phyloP scores from a whole-genome alignment of 2,329 filamentous ascomycete genomes.

The Epichloe aotearoae region DNA sequence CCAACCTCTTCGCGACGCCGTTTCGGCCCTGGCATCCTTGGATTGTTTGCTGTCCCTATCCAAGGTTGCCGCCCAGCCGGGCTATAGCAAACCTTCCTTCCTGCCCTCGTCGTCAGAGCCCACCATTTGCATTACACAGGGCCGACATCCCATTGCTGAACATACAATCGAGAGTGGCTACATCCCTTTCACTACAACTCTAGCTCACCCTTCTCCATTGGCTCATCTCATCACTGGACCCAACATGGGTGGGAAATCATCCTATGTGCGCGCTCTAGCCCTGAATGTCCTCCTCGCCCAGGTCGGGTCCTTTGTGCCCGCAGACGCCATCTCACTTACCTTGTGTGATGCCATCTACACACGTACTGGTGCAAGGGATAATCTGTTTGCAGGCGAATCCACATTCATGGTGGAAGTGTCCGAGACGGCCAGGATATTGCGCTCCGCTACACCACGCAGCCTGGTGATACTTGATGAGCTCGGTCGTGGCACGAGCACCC shows the following conservation, averaged over 20 bases:
- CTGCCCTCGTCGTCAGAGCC: conserved; percentile 48
- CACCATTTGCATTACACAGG: conserved; percentile 47
- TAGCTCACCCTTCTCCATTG: conserved; percentile 51
- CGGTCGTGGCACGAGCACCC: conserved; percentile 82
- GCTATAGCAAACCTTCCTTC: conserved; percentile 69
- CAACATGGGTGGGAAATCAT: conserved; percentile 99
- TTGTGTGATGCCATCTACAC: conserved; percentile 88
- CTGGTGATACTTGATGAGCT: conserved; percentile 92
- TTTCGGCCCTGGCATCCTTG: conserved; percentile 72
- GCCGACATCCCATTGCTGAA: conserved; percentile 92
- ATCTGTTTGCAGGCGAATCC: conserved; percentile 84
- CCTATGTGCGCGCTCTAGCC: conserved; percentile 84
- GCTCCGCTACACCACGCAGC: conserved; percentile 70
- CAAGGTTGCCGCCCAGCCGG: conserved; percentile 70
- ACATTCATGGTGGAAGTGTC: conserved; percentile 98
- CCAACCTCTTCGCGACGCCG: conserved; percentile 75
- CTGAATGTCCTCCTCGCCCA: conserved; percentile 90
- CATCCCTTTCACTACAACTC: conserved; percentile 74
- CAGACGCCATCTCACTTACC: conserved; percentile 58
- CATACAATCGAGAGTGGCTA: conserved; percentile 75
- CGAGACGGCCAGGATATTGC: conserved; percentile 83
- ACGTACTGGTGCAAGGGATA: conserved; percentile 91
- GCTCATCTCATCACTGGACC: conserved; percentile 88
- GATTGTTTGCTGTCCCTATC: conserved; percentile 85
- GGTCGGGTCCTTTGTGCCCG: conserved; percentile 87